These are phyloP conservation scores for Panaeolus papilionaceus DNA, from an alignment of 768 basidiomycete species.

Conservation along the genomic window DNA sequence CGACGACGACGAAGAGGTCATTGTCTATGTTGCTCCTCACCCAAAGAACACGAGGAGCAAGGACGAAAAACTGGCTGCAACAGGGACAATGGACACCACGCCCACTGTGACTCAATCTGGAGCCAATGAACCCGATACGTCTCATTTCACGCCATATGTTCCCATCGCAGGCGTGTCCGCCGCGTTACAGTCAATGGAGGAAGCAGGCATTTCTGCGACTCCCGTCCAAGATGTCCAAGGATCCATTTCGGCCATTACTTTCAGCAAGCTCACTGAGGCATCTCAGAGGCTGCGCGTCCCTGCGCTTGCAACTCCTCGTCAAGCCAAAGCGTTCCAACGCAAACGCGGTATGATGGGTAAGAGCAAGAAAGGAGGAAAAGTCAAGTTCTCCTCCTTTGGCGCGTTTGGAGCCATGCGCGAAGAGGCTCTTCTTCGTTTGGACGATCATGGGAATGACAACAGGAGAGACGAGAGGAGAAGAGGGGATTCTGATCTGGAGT, in stretches of 20 bases:
- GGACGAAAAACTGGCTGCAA: background rate
- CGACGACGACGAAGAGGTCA: constrained; percentile 70
- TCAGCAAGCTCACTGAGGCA: constrained; percentile 22
- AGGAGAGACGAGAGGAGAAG: constrained; percentile 57
- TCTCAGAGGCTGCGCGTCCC: constrained; percentile 29
- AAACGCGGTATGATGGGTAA: constrained; percentile 28
- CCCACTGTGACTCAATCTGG: background rate
- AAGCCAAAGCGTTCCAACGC: constrained; percentile 33
- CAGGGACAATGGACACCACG: background rate
- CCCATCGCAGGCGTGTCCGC: background rate
- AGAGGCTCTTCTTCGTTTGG: constrained; percentile 54
- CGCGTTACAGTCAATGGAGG: background rate
- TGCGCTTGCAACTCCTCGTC: constrained; percentile 33
- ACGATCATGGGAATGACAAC: constrained; percentile 42
- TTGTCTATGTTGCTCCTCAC: constrained; percentile 81
- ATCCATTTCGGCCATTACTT: constrained; percentile 25
- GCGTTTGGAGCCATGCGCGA: constrained; percentile 60
- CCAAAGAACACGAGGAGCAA: constrained; percentile 38
- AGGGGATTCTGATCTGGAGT: constrained; percentile 74
- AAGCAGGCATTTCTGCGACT: constrained; percentile 3
- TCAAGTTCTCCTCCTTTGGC: constrained; percentile 41
- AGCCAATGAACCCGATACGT: background rate
- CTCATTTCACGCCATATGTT: constrained; percentile 21
- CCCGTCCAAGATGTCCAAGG: background rate
- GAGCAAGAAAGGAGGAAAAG: constrained; percentile 26